Conservation (phyloP, 169 alveolate species). For the Plasmodium inui region DNA sequence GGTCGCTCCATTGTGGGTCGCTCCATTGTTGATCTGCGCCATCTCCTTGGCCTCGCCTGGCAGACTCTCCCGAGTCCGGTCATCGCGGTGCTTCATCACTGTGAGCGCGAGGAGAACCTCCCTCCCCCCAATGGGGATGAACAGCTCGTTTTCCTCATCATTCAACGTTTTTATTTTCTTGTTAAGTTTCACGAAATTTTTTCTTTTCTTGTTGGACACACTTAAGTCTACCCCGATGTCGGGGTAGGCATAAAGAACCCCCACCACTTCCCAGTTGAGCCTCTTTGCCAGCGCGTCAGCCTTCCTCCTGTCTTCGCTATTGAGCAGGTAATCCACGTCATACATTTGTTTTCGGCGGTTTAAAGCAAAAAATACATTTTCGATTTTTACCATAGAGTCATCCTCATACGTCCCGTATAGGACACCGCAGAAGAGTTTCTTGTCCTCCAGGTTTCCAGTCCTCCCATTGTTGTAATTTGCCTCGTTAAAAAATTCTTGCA, state of each 20-base stretch:
- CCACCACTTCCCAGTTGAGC: conserved; percentile 59
- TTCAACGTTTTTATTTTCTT: conserved; percentile 52
- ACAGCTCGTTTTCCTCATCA: conserved; percentile 65
- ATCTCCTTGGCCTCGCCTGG: neutral
- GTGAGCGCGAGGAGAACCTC: conserved; percentile 57
- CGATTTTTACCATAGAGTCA: conserved; percentile 35
- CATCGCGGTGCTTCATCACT: conserved; percentile 22
- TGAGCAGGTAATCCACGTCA: conserved; percentile 40
- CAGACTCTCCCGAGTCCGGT: neutral
- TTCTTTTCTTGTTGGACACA: conserved; percentile 42
- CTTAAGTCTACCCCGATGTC: conserved; percentile 56
- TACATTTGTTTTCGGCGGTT: conserved; percentile 12
- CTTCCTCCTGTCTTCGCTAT: conserved; percentile 67
- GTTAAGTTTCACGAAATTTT: conserved; percentile 33
- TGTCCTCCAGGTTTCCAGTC: neutral
- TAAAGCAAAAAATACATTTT: conserved; percentile 58
- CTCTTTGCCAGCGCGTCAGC: conserved; percentile 50
- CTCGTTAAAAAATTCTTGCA: conserved; percentile 56
- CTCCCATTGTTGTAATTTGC: conserved; percentile 11
- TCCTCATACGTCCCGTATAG: conserved; percentile 60
- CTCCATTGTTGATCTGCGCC: neutral
- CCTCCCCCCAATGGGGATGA: conserved; percentile 76
- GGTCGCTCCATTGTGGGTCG: too few relatives aligned
- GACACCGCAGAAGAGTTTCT: conserved; percentile 48
- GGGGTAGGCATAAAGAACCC: conserved; percentile 67